Base-by-base conservation (phyloP, 139 green algal species). In the Spirogloea muscicola region DNA sequence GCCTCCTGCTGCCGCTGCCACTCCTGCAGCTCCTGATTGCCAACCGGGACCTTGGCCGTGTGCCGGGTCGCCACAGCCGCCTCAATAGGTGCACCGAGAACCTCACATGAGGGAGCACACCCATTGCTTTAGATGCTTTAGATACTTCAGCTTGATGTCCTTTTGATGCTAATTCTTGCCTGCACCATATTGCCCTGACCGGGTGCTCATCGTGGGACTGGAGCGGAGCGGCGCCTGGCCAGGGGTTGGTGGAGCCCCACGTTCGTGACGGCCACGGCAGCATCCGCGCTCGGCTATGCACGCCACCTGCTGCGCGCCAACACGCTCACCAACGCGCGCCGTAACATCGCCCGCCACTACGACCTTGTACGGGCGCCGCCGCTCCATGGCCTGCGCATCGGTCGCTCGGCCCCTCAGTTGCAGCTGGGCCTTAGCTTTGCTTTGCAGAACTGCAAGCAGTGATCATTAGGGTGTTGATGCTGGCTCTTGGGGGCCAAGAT, bases 291-390 rank as follows among this genome's bases (percentile, higher is more conserved):
- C 9, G n/a, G 29, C 49, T 82, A 82, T 42, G 43, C 87, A 21
- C 83, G 90, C 21, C 93, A 98, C 84, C 49, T 82, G n/a, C 37
- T 64, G 18, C 76, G 90, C 33, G 77, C 77, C 61, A 97, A 97
- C 88, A 95, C 91, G 7, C 55, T 87, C 29, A 60, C 82, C 9
- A 88, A 89, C 61, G 90, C 82, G 46, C 84, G 88, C 5, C 83
- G 81, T 46, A 97, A 98, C 88, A 98, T 98, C 44, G 88, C 93
- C 85, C 87, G 94, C 77, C 94, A 98, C 84, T 98, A 98, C 75
- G 94, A 98, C 79, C 89, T 90, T 1, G 93, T 79, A 34, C 62
- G 63, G 3, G 21, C 21, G 21, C 46, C 21, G 21, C 46, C 21
- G 21, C 46, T 21, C 21, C 21, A 55, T 21, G 46, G 21, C 21